Evolutionary conservation across 2,329 filamentous ascomycete species (phyloP).

Genomic region (Hypoxylon sp.): DNA sequence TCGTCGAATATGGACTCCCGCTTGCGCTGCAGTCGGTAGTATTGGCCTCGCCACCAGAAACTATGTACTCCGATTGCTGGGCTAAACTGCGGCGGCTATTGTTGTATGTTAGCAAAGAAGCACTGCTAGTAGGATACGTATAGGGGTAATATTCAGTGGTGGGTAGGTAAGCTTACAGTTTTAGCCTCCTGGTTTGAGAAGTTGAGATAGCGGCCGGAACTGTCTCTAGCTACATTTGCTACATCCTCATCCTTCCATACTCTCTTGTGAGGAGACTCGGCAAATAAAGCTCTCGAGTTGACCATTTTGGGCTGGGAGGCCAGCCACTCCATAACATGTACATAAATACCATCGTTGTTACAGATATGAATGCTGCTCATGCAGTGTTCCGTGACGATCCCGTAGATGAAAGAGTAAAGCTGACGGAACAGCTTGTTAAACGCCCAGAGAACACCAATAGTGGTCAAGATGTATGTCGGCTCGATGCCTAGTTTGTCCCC

Average conservation of each 20-base stretch:
- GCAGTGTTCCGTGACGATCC: slow-evolving; percentile 62
- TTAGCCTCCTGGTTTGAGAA: slow-evolving; percentile 71
- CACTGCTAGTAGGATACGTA: background rate
- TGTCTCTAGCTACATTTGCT: slow-evolving; percentile 51
- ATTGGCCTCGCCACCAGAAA: slow-evolving; percentile 69
- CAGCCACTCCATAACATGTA: slow-evolving; percentile 72
- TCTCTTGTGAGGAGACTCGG: slow-evolving; percentile 68
- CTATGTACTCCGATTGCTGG: slow-evolving; percentile 67
- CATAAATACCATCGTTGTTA: slow-evolving; percentile 71
- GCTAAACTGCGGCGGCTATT: slow-evolving; percentile 65
- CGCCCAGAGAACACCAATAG: slow-evolving; percentile 65
- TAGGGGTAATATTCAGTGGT: background rate
- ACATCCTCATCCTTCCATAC: slow-evolving; percentile 65
- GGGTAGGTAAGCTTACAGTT: slow-evolving; percentile 55
- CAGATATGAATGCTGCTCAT: slow-evolving; percentile 68
- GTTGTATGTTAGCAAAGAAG: slow-evolving; percentile 14
- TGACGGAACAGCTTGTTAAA: slow-evolving; percentile 58
- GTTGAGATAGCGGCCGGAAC: slow-evolving; percentile 65
- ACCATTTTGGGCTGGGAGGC: slow-evolving; percentile 66
- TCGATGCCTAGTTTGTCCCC: slow-evolving; percentile 64
- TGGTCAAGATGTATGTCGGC: slow-evolving; percentile 63
- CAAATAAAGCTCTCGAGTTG: slow-evolving; percentile 67
- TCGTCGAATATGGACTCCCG: slow-evolving; percentile 60
- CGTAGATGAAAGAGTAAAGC: slow-evolving; percentile 55
- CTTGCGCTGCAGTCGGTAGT: slow-evolving; percentile 64